phyloP scores from a whole-genome alignment of 306 rosid genomes.

The Spatholobus suberectus region DNA sequence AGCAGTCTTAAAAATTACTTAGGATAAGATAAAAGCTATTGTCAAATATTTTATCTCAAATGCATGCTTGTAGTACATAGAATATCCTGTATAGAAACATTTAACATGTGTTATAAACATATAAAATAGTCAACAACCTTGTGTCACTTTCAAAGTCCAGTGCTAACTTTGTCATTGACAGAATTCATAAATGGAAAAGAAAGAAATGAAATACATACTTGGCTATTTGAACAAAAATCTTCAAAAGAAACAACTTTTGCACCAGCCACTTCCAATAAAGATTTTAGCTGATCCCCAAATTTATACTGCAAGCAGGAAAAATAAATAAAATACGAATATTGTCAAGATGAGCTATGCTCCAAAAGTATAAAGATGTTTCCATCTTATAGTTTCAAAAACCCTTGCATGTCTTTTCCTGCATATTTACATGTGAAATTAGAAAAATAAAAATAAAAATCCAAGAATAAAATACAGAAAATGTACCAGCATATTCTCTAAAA shows the following conservation, averaged over 20 bases:
- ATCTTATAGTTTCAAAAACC: slow-evolving; percentile 24
- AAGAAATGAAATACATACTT: slow-evolving; percentile 58
- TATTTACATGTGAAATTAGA: not conserved
- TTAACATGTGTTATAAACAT: no score
- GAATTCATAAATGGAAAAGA: slow-evolving; percentile 23
- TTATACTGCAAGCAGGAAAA: slow-evolving; percentile 60
- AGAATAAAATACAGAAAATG: slow-evolving; percentile 9
- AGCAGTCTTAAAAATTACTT: not conserved
- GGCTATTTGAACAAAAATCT: slow-evolving; percentile 64
- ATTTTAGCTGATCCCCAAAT: slow-evolving; percentile 62
- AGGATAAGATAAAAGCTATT: not conserved
- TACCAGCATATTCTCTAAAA: slow-evolving; percentile 15
- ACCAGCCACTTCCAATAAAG: slow-evolving; percentile 73
- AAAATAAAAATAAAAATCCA: not conserved
- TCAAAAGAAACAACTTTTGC: slow-evolving; percentile 64
- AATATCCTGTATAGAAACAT: slow-evolving; percentile 30
- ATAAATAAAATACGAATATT: slow-evolving; percentile 33
- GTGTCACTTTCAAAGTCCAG: no score
- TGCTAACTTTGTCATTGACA: not conserved
- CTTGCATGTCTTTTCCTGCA: not conserved
- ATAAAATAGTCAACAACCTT: no score
- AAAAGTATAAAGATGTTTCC: slow-evolving; percentile 26
- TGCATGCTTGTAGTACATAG: not conserved
- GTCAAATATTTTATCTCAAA: slow-evolving; percentile 20
- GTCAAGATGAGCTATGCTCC: slow-evolving; percentile 12